Percentiles rank a stretch among this genome's conserved stretches.
These are phyloP conservation scores for Saccharum officinarum DNA, from an alignment of 176 grass and related monocot species.

Conservation along the genomic window DNA sequence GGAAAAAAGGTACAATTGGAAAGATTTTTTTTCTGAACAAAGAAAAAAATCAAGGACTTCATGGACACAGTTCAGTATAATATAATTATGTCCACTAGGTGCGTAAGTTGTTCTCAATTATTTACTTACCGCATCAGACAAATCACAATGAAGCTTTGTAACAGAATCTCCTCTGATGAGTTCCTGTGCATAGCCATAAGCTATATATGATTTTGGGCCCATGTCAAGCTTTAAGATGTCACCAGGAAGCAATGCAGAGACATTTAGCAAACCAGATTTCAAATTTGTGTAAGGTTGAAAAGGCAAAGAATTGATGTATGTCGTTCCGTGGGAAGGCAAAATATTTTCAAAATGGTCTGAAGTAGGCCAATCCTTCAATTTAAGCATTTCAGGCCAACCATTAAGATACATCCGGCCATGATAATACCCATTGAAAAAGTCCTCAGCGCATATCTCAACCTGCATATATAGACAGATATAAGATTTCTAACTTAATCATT, in stretches of 20 bases:
- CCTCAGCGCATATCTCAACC: constrained; percentile 45
- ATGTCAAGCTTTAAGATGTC: constrained; percentile 67
- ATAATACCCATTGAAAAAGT: constrained; percentile 66
- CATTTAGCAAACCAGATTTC: constrained; percentile 60
- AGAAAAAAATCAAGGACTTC: not conserved
- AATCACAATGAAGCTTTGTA: constrained; percentile 82
- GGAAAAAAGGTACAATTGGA: not conserved
- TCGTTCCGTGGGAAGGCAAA: constrained; percentile 63
- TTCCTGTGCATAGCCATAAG: constrained; percentile 74
- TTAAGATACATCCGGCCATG: constrained; percentile 54
- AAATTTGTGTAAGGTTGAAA: constrained; percentile 80
- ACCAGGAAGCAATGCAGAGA: constrained; percentile 57
- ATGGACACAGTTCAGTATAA: not conserved
- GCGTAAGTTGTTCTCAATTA: constrained; percentile 4
- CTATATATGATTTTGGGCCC: constrained; percentile 94
- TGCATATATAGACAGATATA: constrained; percentile 31
- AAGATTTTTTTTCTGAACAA: not conserved
- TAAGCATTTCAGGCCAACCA: constrained; percentile 76
- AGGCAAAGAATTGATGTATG: constrained; percentile 62
- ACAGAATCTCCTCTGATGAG: constrained; percentile 84
- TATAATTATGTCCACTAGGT: not conserved
- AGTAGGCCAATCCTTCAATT: constrained; percentile 90
- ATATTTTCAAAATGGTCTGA: constrained; percentile 72
- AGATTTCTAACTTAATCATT: constrained; percentile 12
- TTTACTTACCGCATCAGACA: constrained; percentile 79